Base-by-base conservation (phyloP, 2,329 filamentous ascomycete genomes). In the Exophiala sp. region DNA sequence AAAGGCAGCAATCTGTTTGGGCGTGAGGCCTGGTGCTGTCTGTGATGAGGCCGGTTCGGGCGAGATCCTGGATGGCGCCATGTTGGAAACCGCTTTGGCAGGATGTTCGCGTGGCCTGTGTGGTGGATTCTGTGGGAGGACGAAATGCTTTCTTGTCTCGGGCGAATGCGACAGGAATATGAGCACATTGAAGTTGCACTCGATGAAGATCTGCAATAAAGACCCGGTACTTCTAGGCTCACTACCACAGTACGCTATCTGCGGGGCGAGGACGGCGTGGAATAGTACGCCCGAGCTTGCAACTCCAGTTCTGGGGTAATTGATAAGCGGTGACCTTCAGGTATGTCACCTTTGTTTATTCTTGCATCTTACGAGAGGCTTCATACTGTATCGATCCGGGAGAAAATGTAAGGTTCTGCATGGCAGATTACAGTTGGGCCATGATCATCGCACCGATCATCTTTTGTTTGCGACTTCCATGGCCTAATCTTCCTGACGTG, bases 1-100 rank as follows among this genome's bases (percentile, higher is more conserved):
- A 78, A 95, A 65, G 8, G 57, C 49, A 7, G 54, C 49, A 14
- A 65, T 48, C 44, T 65, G 63, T 34, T 57, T 56, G 32, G 52
- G 40, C n/a, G 59, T 63, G 16, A 65, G 57, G 14, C 63, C 62
- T 6, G 24, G 9, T 21, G 57, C 16, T 29, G 39, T 20, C 32
- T 57, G 41, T 45, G 46, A 51, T 2, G 50, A 20, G 4, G 29
- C 3, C 12, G 58, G 57, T 3, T 62, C 58, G 10, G 57, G 57
- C 3, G 58, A 60, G 29, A 58, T 39, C 35, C 55, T 50, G 12
- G 58, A 60, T 12, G 58, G 58, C 12, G 55, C 55, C 58, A 60
- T 60, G 12, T 18, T 32, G 16, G 34, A 29, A 4, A n/a, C 3
- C 3, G 21, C 29, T 14, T n/a, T 9, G 29, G 3, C 4, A 2